Evolutionary conservation across 208 protist species (phyloP).

Genomic region (Leishmania turanica): DNA sequence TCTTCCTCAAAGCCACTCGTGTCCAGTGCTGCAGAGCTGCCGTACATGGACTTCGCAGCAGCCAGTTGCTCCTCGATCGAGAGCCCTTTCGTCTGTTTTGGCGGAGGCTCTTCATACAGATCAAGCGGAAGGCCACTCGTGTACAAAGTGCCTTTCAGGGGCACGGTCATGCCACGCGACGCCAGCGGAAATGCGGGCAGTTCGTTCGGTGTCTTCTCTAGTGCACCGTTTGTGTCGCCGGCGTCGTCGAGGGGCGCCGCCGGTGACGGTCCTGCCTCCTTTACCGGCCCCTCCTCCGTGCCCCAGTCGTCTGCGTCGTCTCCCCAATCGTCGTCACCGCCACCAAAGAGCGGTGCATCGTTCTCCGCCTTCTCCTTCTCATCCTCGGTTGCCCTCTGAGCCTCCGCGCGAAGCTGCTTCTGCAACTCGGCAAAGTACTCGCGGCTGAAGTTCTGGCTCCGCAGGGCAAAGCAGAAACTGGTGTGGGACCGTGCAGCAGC

Average conservation of each 20-base stretch:
- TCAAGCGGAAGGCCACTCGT: slow-evolving; percentile 61
- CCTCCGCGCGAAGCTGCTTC: slow-evolving; percentile 15
- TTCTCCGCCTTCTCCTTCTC: slow-evolving; percentile 7
- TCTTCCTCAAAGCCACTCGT: slow-evolving; percentile 71
- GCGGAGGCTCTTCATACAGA: slow-evolving; percentile 62
- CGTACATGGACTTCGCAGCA: slow-evolving; percentile 53
- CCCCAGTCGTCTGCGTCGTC: slow-evolving; percentile 23
- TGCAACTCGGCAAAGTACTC: slow-evolving; percentile 45
- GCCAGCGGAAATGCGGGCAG: slow-evolving; percentile 38
- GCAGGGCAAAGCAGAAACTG: slow-evolving; percentile 78
- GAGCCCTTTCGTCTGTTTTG: slow-evolving; percentile 33
- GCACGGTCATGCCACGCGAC: slow-evolving; percentile 24
- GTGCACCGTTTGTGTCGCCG: not conserved
- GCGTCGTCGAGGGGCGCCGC: not conserved
- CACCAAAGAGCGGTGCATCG: slow-evolving; percentile 51
- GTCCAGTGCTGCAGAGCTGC: slow-evolving; percentile 57
- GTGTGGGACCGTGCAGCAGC: slow-evolving; percentile 20
- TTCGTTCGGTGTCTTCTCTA: not conserved
- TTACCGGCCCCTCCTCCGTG: not conserved
- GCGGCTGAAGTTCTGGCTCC: slow-evolving; percentile 83
- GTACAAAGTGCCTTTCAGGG: slow-evolving; percentile 51
- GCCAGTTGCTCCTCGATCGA: slow-evolving; percentile 59
- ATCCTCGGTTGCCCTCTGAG: slow-evolving; percentile 6
- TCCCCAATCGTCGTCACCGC: slow-evolving; percentile 51
- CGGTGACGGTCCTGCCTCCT: not conserved